phyloP scores from a whole-genome alignment of 768 basidiomycete species.

The Serendipita sp. region DNA sequence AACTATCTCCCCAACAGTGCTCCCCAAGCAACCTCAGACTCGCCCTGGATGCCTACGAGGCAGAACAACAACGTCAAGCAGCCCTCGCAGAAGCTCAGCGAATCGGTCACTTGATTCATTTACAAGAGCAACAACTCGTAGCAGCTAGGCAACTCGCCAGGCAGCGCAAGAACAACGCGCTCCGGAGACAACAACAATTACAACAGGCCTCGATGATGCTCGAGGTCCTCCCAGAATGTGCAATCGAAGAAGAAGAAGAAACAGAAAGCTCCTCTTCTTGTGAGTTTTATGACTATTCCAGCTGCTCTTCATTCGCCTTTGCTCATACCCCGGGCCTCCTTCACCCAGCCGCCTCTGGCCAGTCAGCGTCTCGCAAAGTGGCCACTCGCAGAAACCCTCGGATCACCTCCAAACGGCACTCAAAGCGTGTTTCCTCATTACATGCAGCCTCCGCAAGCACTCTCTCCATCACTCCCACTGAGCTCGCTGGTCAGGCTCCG shows the following conservation, averaged over 20 bases:
- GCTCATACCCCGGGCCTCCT: background rate
- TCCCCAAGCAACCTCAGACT: conserved; percentile 3
- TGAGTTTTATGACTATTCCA: no score
- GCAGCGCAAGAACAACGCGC: background rate
- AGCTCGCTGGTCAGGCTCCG: background rate
- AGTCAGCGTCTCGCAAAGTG: background rate
- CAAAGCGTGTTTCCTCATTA: background rate
- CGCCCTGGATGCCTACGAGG: conserved; percentile 4
- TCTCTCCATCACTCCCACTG: background rate
- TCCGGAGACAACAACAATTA: background rate
- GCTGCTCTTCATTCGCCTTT: background rate
- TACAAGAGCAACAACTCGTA: conserved; percentile 2
- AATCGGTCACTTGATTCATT: background rate
- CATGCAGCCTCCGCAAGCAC: background rate
- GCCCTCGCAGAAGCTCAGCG: background rate
- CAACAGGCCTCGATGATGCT: background rate
- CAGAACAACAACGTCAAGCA: background rate
- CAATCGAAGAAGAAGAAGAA: background rate
- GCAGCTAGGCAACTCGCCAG: conserved; percentile 3
- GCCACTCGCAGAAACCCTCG: background rate
- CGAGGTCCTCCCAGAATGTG: background rate
- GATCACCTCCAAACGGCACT: background rate
- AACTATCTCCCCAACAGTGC: no score
- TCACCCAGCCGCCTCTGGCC: background rate
- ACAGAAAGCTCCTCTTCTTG: background rate